Base-by-base conservation (phyloP, 2,329 filamentous ascomycete genomes). In the Cladosporium phlei region DNA sequence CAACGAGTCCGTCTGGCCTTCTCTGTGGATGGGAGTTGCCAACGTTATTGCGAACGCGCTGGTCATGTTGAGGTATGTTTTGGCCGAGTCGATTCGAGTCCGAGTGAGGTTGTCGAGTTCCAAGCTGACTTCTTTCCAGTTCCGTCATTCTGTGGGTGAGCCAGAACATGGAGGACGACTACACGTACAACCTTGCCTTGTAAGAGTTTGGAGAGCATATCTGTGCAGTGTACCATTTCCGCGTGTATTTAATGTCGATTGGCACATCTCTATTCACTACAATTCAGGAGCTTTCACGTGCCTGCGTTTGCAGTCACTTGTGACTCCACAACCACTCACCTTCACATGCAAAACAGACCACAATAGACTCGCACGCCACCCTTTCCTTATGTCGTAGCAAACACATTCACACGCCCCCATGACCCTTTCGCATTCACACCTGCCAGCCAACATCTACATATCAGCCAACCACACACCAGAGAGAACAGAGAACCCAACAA, bases 151-250 rank as follows among this genome's bases (percentile, higher is more conserved):
- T 85, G 25, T 85, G 82, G 82, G 73, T 85, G 21, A 80, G 79
- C 42, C 82, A 85, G 71, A 85, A 85, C 59, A 83, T 85, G 68
- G 82, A 85, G 63, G 82, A 85, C 57, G 82, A 85, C 59, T 85
- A 85, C 63, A 83, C 80, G 22, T 85, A 85, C 65, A 84, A 80
- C 58, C 67, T 85, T 52, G 78, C 80, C 39, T 72, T 85, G 53
- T 85, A 58, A 52, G 16, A 28, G 10, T n/a, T 11, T 17, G 21
- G 34, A 16, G 25, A 46, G 7, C 8, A 19, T 33, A 6, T 34
- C 11, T 10, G 37, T 39, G 22, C 25, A 29, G 24, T 39, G 9
- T 17, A 25, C 37, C 17, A n/a, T 11, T 39, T n/a, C 9, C 4
- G 16, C 9, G 16, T 29, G 37, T 29, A 29, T 39, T n/a, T n/a